A percentile compares a stretch with the other conserved stretches of the same genome.
Conservation (phyloP, 2,329 filamentous ascomycete genomes). For the Trichophyton rubrum region DNA sequence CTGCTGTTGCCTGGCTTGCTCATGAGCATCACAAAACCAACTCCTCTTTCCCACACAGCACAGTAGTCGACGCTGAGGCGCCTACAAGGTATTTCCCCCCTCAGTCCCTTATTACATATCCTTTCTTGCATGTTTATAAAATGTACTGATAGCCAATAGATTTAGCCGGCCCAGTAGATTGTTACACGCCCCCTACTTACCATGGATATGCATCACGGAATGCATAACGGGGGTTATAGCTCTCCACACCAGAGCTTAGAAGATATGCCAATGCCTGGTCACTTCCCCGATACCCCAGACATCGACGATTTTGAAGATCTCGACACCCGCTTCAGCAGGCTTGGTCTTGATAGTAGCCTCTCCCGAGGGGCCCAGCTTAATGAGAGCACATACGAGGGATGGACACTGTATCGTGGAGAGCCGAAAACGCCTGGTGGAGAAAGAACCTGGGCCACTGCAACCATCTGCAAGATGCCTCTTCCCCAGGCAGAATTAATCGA, state of each 20-base stretch:
- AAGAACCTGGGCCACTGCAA: slow-evolving; percentile 22
- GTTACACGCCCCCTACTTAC: neutral
- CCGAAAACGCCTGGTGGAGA: slow-evolving; percentile 18
- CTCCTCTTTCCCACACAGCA: no score
- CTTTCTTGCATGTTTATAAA: neutral
- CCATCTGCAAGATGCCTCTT: slow-evolving; percentile 22
- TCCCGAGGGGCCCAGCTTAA: slow-evolving; percentile 3
- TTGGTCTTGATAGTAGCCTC: slow-evolving; percentile 6
- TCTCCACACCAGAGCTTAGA: neutral
- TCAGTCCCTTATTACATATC: no score
- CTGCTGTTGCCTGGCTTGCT: neutral
- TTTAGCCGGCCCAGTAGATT: neutral
- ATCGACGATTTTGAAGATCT: slow-evolving; percentile 7
- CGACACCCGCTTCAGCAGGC: slow-evolving; percentile 7
- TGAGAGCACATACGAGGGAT: slow-evolving; percentile 21
- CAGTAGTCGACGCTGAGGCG: no score
- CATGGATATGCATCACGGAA: neutral
- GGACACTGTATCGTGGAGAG: slow-evolving; percentile 25
- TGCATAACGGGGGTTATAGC: neutral
- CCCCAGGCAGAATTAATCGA: slow-evolving; percentile 22
- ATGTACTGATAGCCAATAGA: neutral
- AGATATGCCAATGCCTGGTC: neutral
- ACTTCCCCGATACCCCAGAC: neutral
- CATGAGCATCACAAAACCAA: no score
- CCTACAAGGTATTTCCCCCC: no score